Conservation (phyloP, 2,329 filamentous ascomycete species). For the Exophiala sp. region DNA sequence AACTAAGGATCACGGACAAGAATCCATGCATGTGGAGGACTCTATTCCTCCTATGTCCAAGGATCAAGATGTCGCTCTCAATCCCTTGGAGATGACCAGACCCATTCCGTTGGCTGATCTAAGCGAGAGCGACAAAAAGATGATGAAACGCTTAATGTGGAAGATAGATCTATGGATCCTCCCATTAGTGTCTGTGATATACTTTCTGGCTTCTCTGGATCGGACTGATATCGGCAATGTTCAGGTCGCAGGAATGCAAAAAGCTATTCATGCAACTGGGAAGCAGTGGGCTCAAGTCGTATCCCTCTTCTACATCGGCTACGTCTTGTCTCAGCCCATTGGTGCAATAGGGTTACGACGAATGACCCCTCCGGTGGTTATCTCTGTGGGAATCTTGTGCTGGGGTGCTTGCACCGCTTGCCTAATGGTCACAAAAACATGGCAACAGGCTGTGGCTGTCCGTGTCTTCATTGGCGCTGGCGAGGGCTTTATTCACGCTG, state of each 20-base stretch:
- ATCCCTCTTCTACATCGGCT: constrained; percentile 23
- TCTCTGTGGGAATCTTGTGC: constrained; percentile 13
- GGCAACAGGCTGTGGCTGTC: constrained; percentile 11
- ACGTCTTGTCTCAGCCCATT: constrained; percentile 17
- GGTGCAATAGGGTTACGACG: constrained; percentile 13
- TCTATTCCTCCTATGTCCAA: too few species aligned
- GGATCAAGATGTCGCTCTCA: too few species aligned
- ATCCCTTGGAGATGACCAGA: too few species aligned
- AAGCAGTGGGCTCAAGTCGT: constrained; percentile 17
- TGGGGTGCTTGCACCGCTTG: constrained; percentile 15
- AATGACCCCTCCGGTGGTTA: constrained; percentile 4
- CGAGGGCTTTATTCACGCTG: constrained; percentile 13
- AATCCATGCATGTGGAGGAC: too few species aligned
- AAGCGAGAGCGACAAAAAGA: neutral
- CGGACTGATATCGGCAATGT: constrained; percentile 21
- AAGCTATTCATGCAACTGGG: constrained; percentile 7
- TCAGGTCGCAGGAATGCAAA: constrained; percentile 23
- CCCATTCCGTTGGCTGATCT: too few species aligned
- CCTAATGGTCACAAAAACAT: constrained; percentile 3
- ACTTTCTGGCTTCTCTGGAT: neutral
- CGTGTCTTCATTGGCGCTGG: constrained; percentile 18
- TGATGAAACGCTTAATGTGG: neutral
- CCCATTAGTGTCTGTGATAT: neutral
- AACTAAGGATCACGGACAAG: too few species aligned
- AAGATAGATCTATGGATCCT: constrained; percentile 6